Conservation (phyloP, 768 basidiomycete species). For the Kwoniella europaea region DNA sequence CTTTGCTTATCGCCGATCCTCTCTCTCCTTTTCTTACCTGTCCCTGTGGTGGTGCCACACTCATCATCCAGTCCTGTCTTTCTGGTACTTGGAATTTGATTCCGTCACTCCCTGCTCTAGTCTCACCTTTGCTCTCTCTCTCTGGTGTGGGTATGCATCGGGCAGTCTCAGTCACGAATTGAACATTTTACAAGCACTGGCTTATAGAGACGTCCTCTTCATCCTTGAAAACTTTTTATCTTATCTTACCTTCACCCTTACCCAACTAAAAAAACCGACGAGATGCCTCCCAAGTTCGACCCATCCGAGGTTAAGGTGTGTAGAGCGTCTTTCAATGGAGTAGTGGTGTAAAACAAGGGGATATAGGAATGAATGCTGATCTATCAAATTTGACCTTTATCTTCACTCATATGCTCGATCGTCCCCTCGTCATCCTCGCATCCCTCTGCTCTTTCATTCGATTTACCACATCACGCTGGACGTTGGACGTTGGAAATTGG, state of each 20-base stretch:
- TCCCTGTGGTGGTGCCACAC: too few species aligned
- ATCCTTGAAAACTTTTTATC: slow-evolving; percentile 11
- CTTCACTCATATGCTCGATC: neutral
- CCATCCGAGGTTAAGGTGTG: slow-evolving; percentile 86
- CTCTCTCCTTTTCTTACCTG: neutral
- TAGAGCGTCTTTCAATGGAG: slow-evolving; percentile 1
- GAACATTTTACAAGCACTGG: neutral
- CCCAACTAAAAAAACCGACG: slow-evolving; percentile 35
- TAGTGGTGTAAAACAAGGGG: neutral
- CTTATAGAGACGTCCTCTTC: neutral
- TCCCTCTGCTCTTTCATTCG: neutral
- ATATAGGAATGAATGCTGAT: slow-evolving; percentile 1
- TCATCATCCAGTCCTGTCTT: too few species aligned
- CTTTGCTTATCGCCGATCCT: neutral
- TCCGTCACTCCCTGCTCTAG: neutral
- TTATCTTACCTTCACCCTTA: slow-evolving; percentile 19
- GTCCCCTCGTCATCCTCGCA: neutral
- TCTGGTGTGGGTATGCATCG: neutral
- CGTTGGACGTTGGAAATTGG: neutral
- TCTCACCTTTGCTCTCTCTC: too few species aligned
- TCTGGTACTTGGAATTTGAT: neutral
- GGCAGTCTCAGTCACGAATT: neutral
- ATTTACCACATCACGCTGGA: neutral
- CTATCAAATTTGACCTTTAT: too few species aligned
- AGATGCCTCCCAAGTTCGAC: slow-evolving; percentile 66